phyloP scores from a whole-genome alignment of 306 rosid species.

The Castanopsis chinensis region DNA sequence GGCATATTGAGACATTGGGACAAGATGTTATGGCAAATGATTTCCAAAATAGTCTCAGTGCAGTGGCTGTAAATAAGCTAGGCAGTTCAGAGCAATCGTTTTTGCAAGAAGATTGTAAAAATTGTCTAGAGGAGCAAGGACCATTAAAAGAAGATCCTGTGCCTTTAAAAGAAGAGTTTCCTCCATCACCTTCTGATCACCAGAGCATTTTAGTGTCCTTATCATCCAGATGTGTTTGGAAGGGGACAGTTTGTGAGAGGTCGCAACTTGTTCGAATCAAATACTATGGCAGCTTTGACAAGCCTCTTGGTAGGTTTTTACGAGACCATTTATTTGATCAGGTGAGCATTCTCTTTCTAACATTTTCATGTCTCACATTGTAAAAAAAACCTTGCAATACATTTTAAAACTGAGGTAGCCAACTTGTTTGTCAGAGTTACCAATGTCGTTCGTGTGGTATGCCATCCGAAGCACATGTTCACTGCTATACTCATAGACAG shows the following conservation, averaged over 20 bases:
- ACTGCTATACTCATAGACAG: constrained; percentile 93
- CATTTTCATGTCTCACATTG: background rate
- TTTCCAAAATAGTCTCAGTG: constrained; percentile 34
- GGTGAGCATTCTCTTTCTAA: constrained; percentile 45
- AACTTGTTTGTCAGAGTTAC: constrained; percentile 55
- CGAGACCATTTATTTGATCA: constrained; percentile 93
- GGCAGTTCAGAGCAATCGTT: constrained; percentile 33
- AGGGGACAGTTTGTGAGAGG: constrained; percentile 96
- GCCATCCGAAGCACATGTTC: constrained; percentile 98
- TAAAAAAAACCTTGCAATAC: constrained; percentile 12
- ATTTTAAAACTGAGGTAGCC: constrained; percentile 24
- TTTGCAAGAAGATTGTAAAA: constrained; percentile 41
- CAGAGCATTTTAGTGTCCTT: constrained; percentile 96
- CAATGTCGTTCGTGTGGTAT: constrained; percentile 79
- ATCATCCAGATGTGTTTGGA: constrained; percentile 96
- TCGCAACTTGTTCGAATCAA: constrained; percentile 91
- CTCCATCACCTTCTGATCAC: constrained; percentile 85
- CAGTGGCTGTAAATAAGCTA: constrained; percentile 34
- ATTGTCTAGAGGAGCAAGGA: constrained; percentile 28
- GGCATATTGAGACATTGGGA: constrained; percentile 34
- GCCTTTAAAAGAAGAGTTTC: constrained; percentile 67
- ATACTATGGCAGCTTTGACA: constrained; percentile 94
- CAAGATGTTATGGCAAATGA: constrained; percentile 27
- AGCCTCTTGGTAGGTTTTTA: constrained; percentile 87
- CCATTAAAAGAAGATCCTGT: constrained; percentile 39